These are phyloP conservation scores for Magnaporthales sp. DNA, from an alignment of 2,329 filamentous ascomycete species.

Conservation along the genomic window DNA sequence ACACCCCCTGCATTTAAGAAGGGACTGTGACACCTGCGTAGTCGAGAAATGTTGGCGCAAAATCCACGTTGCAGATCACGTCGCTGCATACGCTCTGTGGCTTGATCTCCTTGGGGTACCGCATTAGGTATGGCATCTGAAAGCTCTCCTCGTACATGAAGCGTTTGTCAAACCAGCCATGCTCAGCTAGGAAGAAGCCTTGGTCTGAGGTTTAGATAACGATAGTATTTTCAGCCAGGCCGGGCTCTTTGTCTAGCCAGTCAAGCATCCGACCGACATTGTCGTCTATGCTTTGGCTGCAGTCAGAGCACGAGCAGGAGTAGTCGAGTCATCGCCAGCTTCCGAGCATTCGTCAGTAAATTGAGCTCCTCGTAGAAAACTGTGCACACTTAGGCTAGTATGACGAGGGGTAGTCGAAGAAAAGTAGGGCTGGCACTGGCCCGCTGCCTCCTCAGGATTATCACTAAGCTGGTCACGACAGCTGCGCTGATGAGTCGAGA, in stretches of 20 bases:
- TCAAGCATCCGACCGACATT: constrained; percentile 39
- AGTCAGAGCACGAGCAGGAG: no score
- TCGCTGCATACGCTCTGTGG: constrained; percentile 29
- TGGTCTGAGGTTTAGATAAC: constrained; percentile 47
- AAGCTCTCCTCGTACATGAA: constrained; percentile 51
- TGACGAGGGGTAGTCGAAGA: no score
- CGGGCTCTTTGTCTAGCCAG: constrained; percentile 32
- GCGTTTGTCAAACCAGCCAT: constrained; percentile 49
- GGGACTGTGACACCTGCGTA: constrained; percentile 30
- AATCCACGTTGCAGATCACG: constrained; percentile 46
- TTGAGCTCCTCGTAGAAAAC: no score
- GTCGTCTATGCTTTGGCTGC: constrained; percentile 43
- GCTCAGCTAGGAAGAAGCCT: constrained; percentile 47
- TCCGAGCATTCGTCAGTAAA: no score
- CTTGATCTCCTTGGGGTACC: constrained; percentile 36
- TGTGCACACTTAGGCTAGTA: no score
- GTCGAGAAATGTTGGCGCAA: constrained; percentile 41
- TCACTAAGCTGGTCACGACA: no score
- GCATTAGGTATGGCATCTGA: constrained; percentile 45
- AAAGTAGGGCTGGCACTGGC: no score
- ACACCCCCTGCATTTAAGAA: constrained; percentile 42
- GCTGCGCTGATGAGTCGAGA: no score
- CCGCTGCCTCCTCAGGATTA: no score
- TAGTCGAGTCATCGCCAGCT: no score
- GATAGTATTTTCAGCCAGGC: constrained; percentile 34